phyloP scores from a whole-genome alignment of 2,329 filamentous ascomycete genomes.

The Alternaria ethzedia region DNA sequence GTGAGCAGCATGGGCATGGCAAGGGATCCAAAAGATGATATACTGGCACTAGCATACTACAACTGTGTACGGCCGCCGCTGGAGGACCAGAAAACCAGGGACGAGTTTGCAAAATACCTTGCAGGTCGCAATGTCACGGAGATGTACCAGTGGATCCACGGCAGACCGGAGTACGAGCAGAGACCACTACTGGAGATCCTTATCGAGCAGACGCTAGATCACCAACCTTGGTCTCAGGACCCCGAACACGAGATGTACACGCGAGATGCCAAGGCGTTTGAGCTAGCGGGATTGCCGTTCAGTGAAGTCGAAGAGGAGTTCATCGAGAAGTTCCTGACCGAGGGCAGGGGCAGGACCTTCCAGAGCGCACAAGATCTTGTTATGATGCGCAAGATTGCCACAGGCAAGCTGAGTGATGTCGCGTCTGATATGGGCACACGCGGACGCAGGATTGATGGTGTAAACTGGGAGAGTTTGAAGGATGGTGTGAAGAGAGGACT shows the following conservation, averaged over 20 bases:
- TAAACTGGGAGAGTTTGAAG: constrained; percentile 59
- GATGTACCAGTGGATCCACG: constrained; percentile 75
- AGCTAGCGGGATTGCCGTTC: constrained; percentile 77
- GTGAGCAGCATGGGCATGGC: constrained; percentile 24
- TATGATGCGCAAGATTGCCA: constrained; percentile 74
- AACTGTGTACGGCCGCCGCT: constrained; percentile 76
- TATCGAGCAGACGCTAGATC: constrained; percentile 51
- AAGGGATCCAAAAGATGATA: constrained; percentile 46
- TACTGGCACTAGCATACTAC: constrained; percentile 77
- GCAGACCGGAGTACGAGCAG: constrained; percentile 66
- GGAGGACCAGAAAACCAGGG: constrained; percentile 66
- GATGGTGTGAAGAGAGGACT: constrained; percentile 45
- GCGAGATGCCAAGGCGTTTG: constrained; percentile 65
- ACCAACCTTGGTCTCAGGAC: constrained; percentile 17
- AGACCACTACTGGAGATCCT: constrained; percentile 71
- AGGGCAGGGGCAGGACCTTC: constrained; percentile 68
- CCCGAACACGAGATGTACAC: constrained; percentile 22
- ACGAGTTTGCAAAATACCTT: constrained; percentile 73
- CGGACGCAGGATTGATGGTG: constrained; percentile 57
- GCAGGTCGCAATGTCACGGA: constrained; percentile 71
- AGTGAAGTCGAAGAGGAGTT: constrained; percentile 72
- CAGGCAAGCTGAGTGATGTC: constrained; percentile 63
- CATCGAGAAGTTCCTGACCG: constrained; percentile 72
- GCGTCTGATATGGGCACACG: constrained; percentile 30
- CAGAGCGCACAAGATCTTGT: constrained; percentile 74